Percentiles rank a stretch among this genome's conserved stretches.
phyloP scores from a whole-genome alignment of 2,329 filamentous ascomycete genomes.

The Ophiostoma sp. region DNA sequence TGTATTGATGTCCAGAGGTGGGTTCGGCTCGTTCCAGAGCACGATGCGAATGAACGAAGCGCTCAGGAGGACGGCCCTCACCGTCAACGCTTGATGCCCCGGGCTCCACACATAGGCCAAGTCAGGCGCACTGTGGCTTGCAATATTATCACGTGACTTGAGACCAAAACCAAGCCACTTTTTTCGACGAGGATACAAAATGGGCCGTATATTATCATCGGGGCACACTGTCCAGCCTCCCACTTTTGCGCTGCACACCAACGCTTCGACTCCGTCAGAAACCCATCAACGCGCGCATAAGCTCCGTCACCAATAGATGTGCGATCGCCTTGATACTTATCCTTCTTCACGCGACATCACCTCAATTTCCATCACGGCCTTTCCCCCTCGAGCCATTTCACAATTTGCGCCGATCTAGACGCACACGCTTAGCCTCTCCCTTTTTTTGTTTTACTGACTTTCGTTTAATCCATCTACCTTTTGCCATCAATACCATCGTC shows the following conservation, averaged over 20 bases:
- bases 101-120: background rate
- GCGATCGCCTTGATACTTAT: constrained; percentile 2
- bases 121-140: constrained; percentile 17
- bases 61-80: background rate
- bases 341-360: constrained; percentile 8
- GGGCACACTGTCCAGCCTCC: constrained; percentile 32
- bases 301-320: constrained; percentile 19
- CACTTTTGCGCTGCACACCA: constrained; percentile 25
- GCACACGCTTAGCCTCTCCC: background rate
- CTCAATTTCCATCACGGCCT: constrained; percentile 7
- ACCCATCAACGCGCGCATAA: constrained; percentile 24
- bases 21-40: background rate
- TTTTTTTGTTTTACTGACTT: constrained; percentile 6
- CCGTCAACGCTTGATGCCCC: background rate
- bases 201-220: constrained; percentile 30
- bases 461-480: background rate
- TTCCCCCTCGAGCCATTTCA: background rate
- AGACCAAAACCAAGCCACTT: background rate
- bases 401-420: background rate
- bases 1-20: background rate
- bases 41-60: background rate
- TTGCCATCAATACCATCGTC: background rate
- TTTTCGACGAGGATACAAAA: constrained; percentile 4
- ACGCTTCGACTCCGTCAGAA: constrained; percentile 16
- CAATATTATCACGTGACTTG: constrained; percentile 17